These are phyloP conservation scores for Nemania bipapillata DNA, from an alignment of 2,329 filamentous ascomycete species.

Conservation along the genomic window DNA sequence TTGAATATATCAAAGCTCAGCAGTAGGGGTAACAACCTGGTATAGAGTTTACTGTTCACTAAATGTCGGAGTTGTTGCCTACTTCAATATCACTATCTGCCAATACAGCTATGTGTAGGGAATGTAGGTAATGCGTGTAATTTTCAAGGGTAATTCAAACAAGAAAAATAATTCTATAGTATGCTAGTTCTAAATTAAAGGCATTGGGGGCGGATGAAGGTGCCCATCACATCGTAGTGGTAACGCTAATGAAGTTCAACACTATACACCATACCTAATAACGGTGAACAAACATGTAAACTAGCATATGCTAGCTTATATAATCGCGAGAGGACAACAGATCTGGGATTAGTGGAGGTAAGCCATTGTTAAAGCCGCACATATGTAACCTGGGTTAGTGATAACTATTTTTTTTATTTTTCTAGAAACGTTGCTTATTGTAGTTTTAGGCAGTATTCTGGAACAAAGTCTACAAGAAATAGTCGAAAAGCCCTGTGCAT, in stretches of 20 bases:
- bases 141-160: background rate
- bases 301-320: background rate
- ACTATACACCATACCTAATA: background rate
- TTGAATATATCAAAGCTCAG: constrained; percentile 14
- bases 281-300: background rate
- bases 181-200: background rate
- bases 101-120: background rate
- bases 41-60: background rate
- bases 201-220: background rate
- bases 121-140: background rate
- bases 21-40: background rate
- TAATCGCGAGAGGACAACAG: background rate
- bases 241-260: background rate
- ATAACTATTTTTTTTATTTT: no score
- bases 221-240: background rate
- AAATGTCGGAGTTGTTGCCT: background rate
- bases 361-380: no score
- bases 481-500: background rate
- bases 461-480: background rate
- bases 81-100: background rate
- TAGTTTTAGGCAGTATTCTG: constrained; percentile 9
- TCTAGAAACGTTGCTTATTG: no score
- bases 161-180: background rate
- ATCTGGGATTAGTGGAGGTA: no score
- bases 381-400: no score